Evolutionary conservation across 139 green algal species (phyloP), one percentile per base, ranked within the genome.

Genomic region (Picochlorum sp.): DNA sequence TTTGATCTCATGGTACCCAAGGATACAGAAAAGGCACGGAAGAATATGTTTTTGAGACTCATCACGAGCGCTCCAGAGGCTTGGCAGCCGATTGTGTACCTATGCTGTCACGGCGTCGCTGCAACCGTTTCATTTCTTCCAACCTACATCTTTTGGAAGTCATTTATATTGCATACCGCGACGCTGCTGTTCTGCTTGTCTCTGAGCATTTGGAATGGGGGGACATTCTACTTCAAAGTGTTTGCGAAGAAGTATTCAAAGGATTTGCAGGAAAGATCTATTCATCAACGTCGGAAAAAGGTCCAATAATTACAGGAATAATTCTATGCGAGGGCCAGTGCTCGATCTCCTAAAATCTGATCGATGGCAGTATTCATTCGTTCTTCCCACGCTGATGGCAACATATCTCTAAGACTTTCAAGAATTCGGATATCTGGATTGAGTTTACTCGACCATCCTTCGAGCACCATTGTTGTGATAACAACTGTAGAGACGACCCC

Each of bases 391-490:
- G 77, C 78, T 8, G 64, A 30, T 18, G 78, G 76, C 52, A 85
- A 67, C 3, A 84, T 65, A 10, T 82, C 71, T 31, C 69, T 23
- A n/a, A 71, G 45, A 1, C 31, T 69, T 31, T 92, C 86, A 73
- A 96, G 73, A 62, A 96, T 91, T 60, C 78, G 76, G 49, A 96
- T 79, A 63, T 95, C 89, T 1, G 89, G 89, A 70, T 96, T 78
- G 10, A 96, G 83, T 78, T 88, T 83, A 38, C 62, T 82, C 59
- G 77, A 86, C 90, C 90, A 95, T 45, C 87, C 87, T 75, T 96
- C 90, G 54, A 96, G 73, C 59, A 95, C 88, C 63, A 95, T 68
- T 21, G 81, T 90, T 9, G 89, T 91, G 10, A 94, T 80, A 45
- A 96, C 80, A 30, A 96, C 79, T 4, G 85, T 84, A 49, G 65